These are phyloP conservation scores for Pythium scleroteichum DNA, from an alignment of 352 stramenopile species.

Conservation along the genomic window DNA sequence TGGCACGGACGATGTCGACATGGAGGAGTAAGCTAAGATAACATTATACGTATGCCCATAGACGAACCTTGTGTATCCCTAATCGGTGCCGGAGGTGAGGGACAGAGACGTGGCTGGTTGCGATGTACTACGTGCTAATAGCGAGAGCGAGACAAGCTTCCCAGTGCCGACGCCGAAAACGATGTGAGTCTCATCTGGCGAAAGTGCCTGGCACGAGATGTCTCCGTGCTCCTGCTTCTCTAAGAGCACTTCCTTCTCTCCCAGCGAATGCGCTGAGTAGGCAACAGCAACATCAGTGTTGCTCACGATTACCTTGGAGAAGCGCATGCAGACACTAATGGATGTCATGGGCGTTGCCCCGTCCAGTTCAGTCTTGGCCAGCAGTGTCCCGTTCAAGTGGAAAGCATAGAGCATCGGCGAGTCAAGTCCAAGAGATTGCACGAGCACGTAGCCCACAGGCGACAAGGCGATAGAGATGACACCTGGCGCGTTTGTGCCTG, in stretches of 20 bases:
- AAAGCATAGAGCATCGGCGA: slow-evolving; percentile 62
- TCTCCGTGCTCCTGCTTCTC: slow-evolving; percentile 43
- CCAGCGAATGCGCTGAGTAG: slow-evolving; percentile 50
- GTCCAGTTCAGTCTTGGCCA: slow-evolving; percentile 43
- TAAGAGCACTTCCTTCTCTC: slow-evolving; percentile 54
- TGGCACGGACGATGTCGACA: slow-evolving; percentile 73
- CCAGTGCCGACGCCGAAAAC: slow-evolving; percentile 65
- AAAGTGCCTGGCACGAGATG: slow-evolving; percentile 61
- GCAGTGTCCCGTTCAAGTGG: slow-evolving; percentile 65
- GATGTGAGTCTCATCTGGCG: slow-evolving; percentile 73
- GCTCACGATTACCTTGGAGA: slow-evolving; percentile 70
- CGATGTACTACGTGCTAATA: slow-evolving; percentile 27
- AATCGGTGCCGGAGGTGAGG: slow-evolving; percentile 1
- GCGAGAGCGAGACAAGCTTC: slow-evolving; percentile 53
- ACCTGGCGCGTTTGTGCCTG: slow-evolving; percentile 43
- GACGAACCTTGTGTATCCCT: neutral
- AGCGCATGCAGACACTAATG: slow-evolving; percentile 58
- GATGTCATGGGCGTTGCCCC: slow-evolving; percentile 44
- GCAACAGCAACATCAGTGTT: slow-evolving; percentile 48
- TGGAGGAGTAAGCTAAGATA: slow-evolving; percentile 75
- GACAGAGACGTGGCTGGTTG: neutral
- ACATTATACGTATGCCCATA: slow-evolving; percentile 45
- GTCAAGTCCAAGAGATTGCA: slow-evolving; percentile 70
- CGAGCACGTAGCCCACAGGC: slow-evolving; percentile 60
- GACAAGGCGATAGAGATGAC: slow-evolving; percentile 65